phyloP scores from a whole-genome alignment of 352 stramenopile species.

The Pythium folliculosum region DNA sequence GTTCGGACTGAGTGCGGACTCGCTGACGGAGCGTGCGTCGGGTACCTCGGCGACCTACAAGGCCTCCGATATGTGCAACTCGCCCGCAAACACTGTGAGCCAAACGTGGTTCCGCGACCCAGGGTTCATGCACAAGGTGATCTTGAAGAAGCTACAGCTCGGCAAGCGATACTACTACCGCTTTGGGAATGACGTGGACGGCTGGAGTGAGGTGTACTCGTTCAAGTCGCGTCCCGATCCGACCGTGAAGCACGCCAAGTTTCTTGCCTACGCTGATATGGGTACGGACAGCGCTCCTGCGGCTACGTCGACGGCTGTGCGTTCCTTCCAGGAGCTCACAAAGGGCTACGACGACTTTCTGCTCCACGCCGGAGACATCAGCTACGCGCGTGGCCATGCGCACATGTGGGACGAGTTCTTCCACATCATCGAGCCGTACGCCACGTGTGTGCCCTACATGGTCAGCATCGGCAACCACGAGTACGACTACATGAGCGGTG shows the following conservation, averaged over 20 bases:
- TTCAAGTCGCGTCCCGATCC: constrained; percentile 46
- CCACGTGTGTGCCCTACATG: constrained; percentile 77
- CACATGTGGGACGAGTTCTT: constrained; percentile 81
- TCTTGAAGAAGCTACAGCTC: constrained; percentile 46
- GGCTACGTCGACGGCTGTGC: constrained; percentile 31
- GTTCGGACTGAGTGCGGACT: constrained; percentile 38
- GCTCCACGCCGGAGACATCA: constrained; percentile 43
- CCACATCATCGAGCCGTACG: constrained; percentile 66
- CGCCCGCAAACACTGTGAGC: constrained; percentile 56
- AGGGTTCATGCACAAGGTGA: constrained; percentile 80
- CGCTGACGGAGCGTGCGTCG: constrained; percentile 30
- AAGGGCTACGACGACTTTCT: constrained; percentile 38
- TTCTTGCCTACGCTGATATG: constrained; percentile 86
- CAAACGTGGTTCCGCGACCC: constrained; percentile 78
- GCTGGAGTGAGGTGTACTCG: constrained; percentile 68
- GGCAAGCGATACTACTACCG: constrained; percentile 71
- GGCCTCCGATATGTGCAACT: constrained; percentile 64
- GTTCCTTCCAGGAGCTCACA: constrained; percentile 30
- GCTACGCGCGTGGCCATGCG: constrained; percentile 45
- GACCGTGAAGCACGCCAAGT: constrained; percentile 45
- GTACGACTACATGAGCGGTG: constrained; percentile 70
- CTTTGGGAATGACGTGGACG: constrained; percentile 76
- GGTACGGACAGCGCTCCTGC: constrained; percentile 48
- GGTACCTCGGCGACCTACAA: constrained; percentile 67
- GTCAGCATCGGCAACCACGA: constrained; percentile 81